Percentiles rank a stretch among this genome's conserved stretches.
phyloP scores from a whole-genome alignment of 163 green algal genomes.

The Scenedesmus sp. region DNA sequence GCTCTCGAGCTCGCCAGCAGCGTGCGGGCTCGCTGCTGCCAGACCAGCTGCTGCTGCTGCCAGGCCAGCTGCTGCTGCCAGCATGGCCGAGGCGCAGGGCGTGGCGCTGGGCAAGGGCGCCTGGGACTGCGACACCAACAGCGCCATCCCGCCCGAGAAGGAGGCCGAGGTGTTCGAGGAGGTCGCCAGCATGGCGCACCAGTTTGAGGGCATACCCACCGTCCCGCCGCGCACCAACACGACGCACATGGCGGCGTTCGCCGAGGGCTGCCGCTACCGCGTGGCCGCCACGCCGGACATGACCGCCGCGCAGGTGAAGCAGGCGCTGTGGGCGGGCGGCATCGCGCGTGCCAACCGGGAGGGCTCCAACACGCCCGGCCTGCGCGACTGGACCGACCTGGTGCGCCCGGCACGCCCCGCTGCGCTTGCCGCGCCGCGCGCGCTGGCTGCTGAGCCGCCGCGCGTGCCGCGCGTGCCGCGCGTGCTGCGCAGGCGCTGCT shows the following conservation, averaged over 20 bases:
- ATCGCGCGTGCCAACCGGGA: slow-evolving; percentile 86
- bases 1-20: too few relatives aligned
- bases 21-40: too few relatives aligned
- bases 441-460: background rate
- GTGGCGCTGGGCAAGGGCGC: slow-evolving; percentile 89
- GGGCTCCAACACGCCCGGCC: slow-evolving; percentile 77
- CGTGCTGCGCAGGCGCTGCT: slow-evolving; percentile 74
- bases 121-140: slow-evolving; percentile 91
- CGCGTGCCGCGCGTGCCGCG: too few relatives aligned
- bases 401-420: slow-evolving; percentile 44
- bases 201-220: slow-evolving; percentile 91
- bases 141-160: slow-evolving; percentile 88
- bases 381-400: slow-evolving; percentile 84
- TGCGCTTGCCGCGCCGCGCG: background rate
- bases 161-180: slow-evolving; percentile 97
- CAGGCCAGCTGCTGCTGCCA: too few relatives aligned
- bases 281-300: slow-evolving; percentile 85
- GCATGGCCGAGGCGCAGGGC: too few relatives aligned
- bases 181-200: slow-evolving; percentile 93
- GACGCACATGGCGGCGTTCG: slow-evolving; percentile 84
- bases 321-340: slow-evolving; percentile 85
- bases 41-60: slow-evolving; percentile 9
- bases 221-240: slow-evolving; percentile 92
- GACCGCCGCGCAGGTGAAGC: slow-evolving; percentile 83
- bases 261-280: slow-evolving; percentile 84